Base-by-base conservation (phyloP, 768 basidiomycete species). In the Phaeolepiota aurea region DNA sequence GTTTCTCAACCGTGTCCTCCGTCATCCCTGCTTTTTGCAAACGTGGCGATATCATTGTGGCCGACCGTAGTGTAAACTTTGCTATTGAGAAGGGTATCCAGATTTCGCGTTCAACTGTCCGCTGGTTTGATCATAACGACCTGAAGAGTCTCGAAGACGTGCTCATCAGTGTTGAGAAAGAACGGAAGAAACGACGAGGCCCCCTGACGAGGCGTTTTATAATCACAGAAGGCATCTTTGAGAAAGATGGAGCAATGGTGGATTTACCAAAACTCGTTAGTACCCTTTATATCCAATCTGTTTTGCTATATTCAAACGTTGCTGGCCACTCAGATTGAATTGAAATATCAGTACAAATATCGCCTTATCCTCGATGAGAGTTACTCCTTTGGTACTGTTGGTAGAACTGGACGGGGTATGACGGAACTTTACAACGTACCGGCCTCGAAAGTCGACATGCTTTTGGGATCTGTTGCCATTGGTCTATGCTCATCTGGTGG, bases 1-100 rank as follows among this genome's bases (percentile, higher is more conserved):
- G 82, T 10, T 97, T 94, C 60, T 79, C 88, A 5, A 90, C 91
- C 41, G 79, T 90, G 48, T 80, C 87, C 3, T 94, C 91, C 12
- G 90, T 93, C 53, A 96, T 98, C 44, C 90, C 96, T 0, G 89
- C 96, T 1, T 99, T 98, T 63, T 89, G 87, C 71, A 98, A 99
- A 59, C 80, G 94, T 46, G 93, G 92, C 1, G 94, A 99, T 54
- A 79, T 99, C 54, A 93, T 99, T 53, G 87, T 99, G n/a, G 92
- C 91, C 3, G 94, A 99, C 61, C 80, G 90, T n/a, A 78, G 82
- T n/a, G 82, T 92, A 50, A 94, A 87, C 61, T 91, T 98, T 59
- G 81, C 88, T 12, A 87, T 97, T 41, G 93, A 97, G 58, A 94
- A 92, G 62, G 96, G 94, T 13, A 79, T 98, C 20, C 86, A 94